Evolutionary conservation across 2,329 filamentous ascomycete genomes (phyloP), one percentile per base, ranked within the genome.

Genomic region (Fusarium nematophilum): DNA sequence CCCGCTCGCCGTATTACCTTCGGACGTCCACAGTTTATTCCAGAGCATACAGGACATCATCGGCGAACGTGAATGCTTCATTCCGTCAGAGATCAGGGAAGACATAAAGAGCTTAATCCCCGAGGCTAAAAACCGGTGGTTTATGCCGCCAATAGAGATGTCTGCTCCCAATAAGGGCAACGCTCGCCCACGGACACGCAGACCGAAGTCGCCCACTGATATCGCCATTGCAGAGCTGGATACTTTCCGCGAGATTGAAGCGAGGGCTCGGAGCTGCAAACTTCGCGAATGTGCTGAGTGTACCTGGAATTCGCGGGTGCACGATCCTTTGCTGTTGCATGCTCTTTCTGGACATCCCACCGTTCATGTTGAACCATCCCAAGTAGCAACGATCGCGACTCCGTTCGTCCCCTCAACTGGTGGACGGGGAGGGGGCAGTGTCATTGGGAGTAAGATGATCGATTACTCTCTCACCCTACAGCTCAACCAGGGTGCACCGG

Each of bases 381-480:
- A 9, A 7, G 11, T 31, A 5, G 39, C 52, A 9, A 45, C 10
- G 33, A 55, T 49, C 7, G 27, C 21, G 4, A 4, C 45, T 2
- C 18, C 31, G 4, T 55, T 55, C 18, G 4, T 34, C 1, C 45
- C 52, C 9, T 37, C 45, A 3, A 43, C 39, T 13, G 40, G 47
- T 18, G 45, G 45, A 3, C 45, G 38, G 23, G 39, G 45, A 9
- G 39, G 48, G 5, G 48, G 48, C n/a, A 36, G 27, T 36, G 23
- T 45, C 18, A 45, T 55, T 33, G 52, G 40, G 45, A 50, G 15
- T 31, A 50, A 55, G 21, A 50, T 55, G 45, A 34, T 50, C 18
- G 52, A 55, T 37, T 55, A 13, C 45, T 45, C 33, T 5, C 27
- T 55, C 4, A 33, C 30, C 4, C 26, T 55, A 5, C 25, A 18